Conservation (phyloP, 805 yeast species). For the Starmerella potacharoeniae region DNA sequence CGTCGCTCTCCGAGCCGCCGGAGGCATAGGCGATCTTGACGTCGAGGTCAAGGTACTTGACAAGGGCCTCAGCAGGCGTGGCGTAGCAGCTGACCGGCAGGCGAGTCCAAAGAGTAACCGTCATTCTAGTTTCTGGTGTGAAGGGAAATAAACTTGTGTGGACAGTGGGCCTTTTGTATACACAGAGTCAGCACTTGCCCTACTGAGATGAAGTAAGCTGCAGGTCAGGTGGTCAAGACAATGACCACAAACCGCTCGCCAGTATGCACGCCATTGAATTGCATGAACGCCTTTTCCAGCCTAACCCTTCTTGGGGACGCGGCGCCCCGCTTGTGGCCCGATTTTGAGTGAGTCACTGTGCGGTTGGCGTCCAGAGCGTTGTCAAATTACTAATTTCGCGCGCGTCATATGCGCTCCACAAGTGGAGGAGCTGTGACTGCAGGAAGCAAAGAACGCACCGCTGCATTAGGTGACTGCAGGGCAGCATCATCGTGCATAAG, state of each 20-base stretch:
- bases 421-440: neutral
- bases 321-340: neutral
- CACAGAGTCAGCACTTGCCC: neutral
- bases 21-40: slow-evolving; percentile 14
- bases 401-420: no score
- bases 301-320: neutral
- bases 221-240: neutral
- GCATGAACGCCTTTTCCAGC: neutral
- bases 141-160: neutral
- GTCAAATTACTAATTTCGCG: neutral
- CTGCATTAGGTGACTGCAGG: neutral
- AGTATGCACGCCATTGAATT: no score
- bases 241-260: neutral
- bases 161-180: neutral
- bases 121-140: slow-evolving; percentile 6
- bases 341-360: neutral
- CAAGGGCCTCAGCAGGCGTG: slow-evolving; percentile 18
- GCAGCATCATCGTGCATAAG: neutral
- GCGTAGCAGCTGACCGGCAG: slow-evolving; percentile 16
- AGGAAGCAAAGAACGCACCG: neutral
- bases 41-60: slow-evolving; percentile 17
- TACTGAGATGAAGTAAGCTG: neutral
- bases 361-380: neutral
- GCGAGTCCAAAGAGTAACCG: slow-evolving; percentile 20
- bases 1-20: slow-evolving; percentile 4